Evolutionary conservation across 2,329 filamentous ascomycete genomes (phyloP).

Genomic region (Apiospora marii): DNA sequence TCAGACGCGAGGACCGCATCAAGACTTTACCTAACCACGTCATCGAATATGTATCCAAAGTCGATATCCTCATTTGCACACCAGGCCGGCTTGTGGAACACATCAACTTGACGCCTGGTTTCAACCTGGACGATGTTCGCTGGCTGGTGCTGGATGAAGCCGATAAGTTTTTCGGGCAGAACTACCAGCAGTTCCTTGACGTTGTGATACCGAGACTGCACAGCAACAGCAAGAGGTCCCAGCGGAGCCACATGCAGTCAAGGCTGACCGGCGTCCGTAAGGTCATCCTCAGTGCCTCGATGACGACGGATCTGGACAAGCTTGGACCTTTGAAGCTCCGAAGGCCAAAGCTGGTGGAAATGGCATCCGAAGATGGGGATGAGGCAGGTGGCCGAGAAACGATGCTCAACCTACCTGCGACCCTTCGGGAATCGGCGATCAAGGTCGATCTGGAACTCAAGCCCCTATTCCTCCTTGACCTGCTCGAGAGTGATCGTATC

Average conservation of each 20-base stretch:
- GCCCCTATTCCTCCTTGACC: slow-evolving; percentile 83
- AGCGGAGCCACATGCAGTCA: slow-evolving; percentile 61
- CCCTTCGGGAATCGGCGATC: slow-evolving; percentile 70
- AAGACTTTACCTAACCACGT: slow-evolving; percentile 66
- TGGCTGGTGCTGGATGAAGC: slow-evolving; percentile 96
- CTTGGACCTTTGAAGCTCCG: slow-evolving; percentile 76
- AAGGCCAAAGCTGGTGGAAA: slow-evolving; percentile 79
- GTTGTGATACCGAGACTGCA: slow-evolving; percentile 71
- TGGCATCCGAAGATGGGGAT: slow-evolving; percentile 44
- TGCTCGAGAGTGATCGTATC: slow-evolving; percentile 69
- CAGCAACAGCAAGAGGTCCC: slow-evolving; percentile 53
- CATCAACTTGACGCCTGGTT: slow-evolving; percentile 82
- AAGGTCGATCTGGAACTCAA: slow-evolving; percentile 76
- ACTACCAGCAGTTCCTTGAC: slow-evolving; percentile 89
- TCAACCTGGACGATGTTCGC: slow-evolving; percentile 77
- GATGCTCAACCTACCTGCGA: slow-evolving; percentile 65
- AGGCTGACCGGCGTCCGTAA: slow-evolving; percentile 71
- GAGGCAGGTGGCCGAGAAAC: slow-evolving; percentile 43
- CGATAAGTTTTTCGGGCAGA: slow-evolving; percentile 88
- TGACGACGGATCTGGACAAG: slow-evolving; percentile 86
- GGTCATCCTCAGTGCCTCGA: slow-evolving; percentile 88
- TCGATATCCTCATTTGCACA: slow-evolving; percentile 90
- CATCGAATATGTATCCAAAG: slow-evolving; percentile 70
- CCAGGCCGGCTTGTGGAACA: slow-evolving; percentile 93
- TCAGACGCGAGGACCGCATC: slow-evolving; percentile 39